Percentiles rank a stretch among this genome's conserved stretches.
These are phyloP conservation scores for Pythium phragmiticola DNA, from an alignment of 352 stramenopile species.

Conservation along the genomic window DNA sequence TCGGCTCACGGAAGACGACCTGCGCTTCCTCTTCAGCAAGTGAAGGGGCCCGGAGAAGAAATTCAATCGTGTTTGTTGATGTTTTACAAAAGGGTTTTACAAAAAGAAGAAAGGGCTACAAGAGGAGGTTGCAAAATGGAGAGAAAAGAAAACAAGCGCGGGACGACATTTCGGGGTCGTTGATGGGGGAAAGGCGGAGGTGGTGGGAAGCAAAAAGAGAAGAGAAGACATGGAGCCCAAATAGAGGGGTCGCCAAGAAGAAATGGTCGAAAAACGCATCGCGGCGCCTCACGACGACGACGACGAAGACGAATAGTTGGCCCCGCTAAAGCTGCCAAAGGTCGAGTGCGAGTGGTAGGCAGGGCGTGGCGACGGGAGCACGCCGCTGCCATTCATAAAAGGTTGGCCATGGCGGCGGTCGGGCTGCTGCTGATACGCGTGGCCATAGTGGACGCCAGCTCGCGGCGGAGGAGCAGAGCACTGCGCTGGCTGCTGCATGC, in stretches of 20 bases:
- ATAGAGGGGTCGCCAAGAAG: constrained; percentile 13
- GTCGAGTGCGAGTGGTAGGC: not conserved
- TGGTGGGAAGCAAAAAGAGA: constrained; percentile 16
- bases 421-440: constrained; percentile 9
- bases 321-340: constrained; percentile 15
- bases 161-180: not conserved
- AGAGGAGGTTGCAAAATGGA: constrained; percentile 20
- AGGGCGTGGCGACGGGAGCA: not conserved
- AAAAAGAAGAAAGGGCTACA: constrained; percentile 26
- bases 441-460: not conserved
- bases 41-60: not conserved
- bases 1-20: constrained; percentile 92
- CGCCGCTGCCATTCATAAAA: constrained; percentile 1
- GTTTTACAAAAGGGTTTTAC: constrained; percentile 20
- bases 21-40: constrained; percentile 90
- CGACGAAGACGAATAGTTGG: constrained; percentile 15
- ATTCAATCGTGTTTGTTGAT: constrained; percentile 19
- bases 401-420: constrained; percentile 13
- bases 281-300: constrained; percentile 1
- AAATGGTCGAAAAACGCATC: not conserved
- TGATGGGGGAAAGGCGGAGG: not conserved
- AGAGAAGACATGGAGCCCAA: not conserved
- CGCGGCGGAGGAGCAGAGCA: constrained; percentile 4
- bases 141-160: constrained; percentile 12
- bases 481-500: constrained; percentile 7